phyloP scores from a whole-genome alignment of 2,329 filamentous ascomycete genomes.

The Phialophora verrucosa region DNA sequence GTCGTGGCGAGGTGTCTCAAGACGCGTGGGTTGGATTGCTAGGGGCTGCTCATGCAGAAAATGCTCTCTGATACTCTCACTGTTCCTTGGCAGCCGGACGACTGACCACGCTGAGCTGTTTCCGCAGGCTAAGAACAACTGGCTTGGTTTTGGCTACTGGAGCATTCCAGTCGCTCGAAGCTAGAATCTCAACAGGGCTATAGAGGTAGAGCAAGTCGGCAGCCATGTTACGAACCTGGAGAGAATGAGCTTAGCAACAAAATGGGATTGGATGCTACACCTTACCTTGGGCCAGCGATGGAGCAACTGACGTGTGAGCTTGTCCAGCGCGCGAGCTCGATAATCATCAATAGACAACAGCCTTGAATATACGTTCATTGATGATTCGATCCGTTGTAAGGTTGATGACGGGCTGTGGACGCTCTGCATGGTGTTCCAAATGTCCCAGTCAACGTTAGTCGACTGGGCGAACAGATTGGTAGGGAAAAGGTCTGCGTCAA shows the following conservation, averaged over 20 bases:
- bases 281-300: constrained; percentile 38
- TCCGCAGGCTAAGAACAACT: constrained; percentile 35
- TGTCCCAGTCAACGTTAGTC: constrained; percentile 48
- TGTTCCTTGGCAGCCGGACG: constrained; percentile 7
- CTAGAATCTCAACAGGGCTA: constrained; percentile 27
- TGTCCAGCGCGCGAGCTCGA: constrained; percentile 31
- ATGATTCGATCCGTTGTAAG: constrained; percentile 79
- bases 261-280: background rate
- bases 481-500: constrained; percentile 62
- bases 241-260: constrained; percentile 11
- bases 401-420: constrained; percentile 83
- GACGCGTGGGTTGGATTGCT: constrained; percentile 63
- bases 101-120: constrained; percentile 33
- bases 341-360: constrained; percentile 24
- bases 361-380: constrained; percentile 73
- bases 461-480: constrained; percentile 7
- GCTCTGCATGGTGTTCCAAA: constrained; percentile 76
- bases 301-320: constrained; percentile 36
- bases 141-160: constrained; percentile 32
- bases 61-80: background rate
- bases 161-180: constrained; percentile 37
- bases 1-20: constrained; percentile 67
- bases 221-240: constrained; percentile 33
- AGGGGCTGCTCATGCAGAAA: constrained; percentile 33
- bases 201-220: constrained; percentile 38